phyloP scores from a whole-genome alignment of 345 rosid genomes.

The Arabidopsis arenosa region DNA sequence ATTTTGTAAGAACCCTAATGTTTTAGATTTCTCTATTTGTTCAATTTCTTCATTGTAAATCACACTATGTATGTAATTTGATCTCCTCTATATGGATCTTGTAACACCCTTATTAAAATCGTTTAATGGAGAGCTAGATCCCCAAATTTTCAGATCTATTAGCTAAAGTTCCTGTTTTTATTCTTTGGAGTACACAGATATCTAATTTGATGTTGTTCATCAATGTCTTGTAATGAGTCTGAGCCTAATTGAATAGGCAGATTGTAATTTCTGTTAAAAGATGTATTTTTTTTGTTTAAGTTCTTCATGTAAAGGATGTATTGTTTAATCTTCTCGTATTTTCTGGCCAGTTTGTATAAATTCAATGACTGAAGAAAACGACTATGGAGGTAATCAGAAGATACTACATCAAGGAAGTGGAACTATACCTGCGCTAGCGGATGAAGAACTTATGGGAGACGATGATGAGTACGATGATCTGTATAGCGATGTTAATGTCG shows the following conservation, averaged over 20 bases:
- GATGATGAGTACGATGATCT: slow-evolving; percentile 92
- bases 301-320: slow-evolving; percentile 24
- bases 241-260: slow-evolving; percentile 30
- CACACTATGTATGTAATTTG: slow-evolving; percentile 27
- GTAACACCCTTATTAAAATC: slow-evolving; percentile 28
- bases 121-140: slow-evolving; percentile 29
- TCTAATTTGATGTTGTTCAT: slow-evolving; percentile 16
- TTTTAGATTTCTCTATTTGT: background rate
- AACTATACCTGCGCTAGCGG: slow-evolving; percentile 83
- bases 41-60: slow-evolving; percentile 37
- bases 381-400: slow-evolving; percentile 66
- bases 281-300: slow-evolving; percentile 4
- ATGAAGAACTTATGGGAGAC: slow-evolving; percentile 76
- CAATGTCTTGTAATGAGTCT: slow-evolving; percentile 32
- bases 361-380: slow-evolving; percentile 66
- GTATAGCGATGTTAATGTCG: slow-evolving; percentile 86
- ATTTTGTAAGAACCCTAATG: slow-evolving; percentile 43
- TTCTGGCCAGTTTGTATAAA: slow-evolving; percentile 51
- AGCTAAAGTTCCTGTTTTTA: slow-evolving; percentile 19
- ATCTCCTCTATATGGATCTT: slow-evolving; percentile 19
- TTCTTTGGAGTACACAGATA: background rate
- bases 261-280: slow-evolving; percentile 29
- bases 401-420: slow-evolving; percentile 71
- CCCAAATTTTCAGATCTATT: slow-evolving; percentile 38
- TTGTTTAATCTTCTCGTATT: slow-evolving; percentile 33